Evolutionary conservation across 2,329 filamentous ascomycete genomes (phyloP), one percentile per base, ranked within the genome.

Genomic region (Stromatinia cepivora): DNA sequence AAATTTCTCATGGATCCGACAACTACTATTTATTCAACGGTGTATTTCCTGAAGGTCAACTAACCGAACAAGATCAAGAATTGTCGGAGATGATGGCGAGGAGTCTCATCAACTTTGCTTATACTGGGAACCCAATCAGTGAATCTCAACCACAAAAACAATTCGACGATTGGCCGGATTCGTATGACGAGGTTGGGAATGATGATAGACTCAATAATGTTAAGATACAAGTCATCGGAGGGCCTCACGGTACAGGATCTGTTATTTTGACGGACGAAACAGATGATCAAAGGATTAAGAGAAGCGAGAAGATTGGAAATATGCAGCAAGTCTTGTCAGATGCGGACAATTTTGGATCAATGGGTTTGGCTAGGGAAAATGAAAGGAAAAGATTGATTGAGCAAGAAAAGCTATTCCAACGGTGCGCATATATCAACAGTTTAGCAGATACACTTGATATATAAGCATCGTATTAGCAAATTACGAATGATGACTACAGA

Each of bases 11-110:
- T 42, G 70, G 70, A 9, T 66, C 64, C 17, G 70, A 71, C n/a
- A 70, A 54, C 8, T 62, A 70, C 36, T 69, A 70, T 13, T 64
- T 71, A 45, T 71, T 71, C 45, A 70, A 69, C n/a, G 70, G 70
- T n/a, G 28, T 70, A 17, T 66, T 65, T 17, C 70, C 70, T 2
- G 61, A 71, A 42, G 58, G 59, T 25, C 28, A 61, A 15, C 34
- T 71, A 4, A 62, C 36, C 0, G 15, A 31, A 25, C 54, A 66
- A 53, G 59, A 71, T 7, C 25, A 53, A 1, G 58, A 64, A 22
- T 34, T 67, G 1, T 52, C 46, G 1, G 36, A 34, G 11, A 28
- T 31, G 8, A 39, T 67, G 20, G 20, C 66, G 3, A 52, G 66
- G 20, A 67, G 48, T 42, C 42, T 62, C 17, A 1, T 54, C 45